Evolutionary conservation across 1,284 basidiomycete species (phyloP).

Genomic region (Austroboletus rostrupii): DNA sequence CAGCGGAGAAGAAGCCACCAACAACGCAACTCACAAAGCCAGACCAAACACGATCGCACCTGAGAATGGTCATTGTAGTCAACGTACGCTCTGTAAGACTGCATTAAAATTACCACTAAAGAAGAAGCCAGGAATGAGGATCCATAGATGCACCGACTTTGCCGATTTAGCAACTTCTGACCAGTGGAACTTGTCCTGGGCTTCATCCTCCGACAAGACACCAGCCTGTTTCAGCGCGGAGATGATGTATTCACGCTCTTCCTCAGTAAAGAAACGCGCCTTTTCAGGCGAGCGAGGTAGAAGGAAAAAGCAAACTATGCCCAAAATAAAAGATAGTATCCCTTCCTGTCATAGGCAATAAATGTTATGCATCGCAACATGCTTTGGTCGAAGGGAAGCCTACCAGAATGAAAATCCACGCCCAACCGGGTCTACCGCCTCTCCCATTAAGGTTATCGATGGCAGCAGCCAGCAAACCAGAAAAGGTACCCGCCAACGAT

Average conservation of each 20-base stretch:
- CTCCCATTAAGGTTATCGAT: constrained; percentile 52
- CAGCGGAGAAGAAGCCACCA: not conserved
- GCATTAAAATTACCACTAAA: constrained; percentile 20
- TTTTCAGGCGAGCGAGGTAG: constrained; percentile 47
- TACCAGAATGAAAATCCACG: constrained; percentile 66
- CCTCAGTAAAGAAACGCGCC: constrained; percentile 38
- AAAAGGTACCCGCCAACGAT: constrained; percentile 59
- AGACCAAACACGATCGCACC: constrained; percentile 41
- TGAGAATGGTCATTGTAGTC: constrained; percentile 14
- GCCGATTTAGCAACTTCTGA: constrained; percentile 33
- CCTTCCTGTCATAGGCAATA: constrained; percentile 39
- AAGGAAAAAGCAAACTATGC: constrained; percentile 44
- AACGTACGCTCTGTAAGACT: not conserved
- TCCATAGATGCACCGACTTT: constrained; percentile 35
- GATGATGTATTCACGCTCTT: not conserved
- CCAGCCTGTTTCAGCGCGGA: constrained; percentile 25
- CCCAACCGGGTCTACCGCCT: constrained; percentile 42
- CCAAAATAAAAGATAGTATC: constrained; percentile 46
- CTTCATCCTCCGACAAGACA: constrained; percentile 34
- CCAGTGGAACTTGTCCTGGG: constrained; percentile 35
- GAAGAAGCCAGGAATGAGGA: constrained; percentile 21
- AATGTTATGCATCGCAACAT: not conserved
- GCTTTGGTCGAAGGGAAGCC: not conserved
- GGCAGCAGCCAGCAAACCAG: constrained; percentile 58
- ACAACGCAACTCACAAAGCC: constrained; percentile 22